Evolutionary conservation across 768 basidiomycete genomes (phyloP).

Genomic region (Calocera viscosa): DNA sequence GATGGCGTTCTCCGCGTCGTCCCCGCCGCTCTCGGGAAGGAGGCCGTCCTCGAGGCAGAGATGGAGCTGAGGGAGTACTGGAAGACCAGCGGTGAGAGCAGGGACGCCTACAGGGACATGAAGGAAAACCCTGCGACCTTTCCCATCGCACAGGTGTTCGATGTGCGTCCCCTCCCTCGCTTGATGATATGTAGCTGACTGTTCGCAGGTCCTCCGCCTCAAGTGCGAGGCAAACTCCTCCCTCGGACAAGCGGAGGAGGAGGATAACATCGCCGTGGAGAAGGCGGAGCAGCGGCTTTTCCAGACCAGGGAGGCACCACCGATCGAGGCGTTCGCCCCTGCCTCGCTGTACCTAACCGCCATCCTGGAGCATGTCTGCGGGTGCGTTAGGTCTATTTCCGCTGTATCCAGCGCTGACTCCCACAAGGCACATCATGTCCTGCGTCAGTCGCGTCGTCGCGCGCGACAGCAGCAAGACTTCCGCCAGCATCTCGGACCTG

Average conservation of each 20-base stretch:
- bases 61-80: conserved; percentile 82
- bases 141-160: conserved; percentile 15
- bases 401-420: not conserved
- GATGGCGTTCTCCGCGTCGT: conserved; percentile 53
- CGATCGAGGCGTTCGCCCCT: conserved; percentile 51
- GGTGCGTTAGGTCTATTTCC: conserved; percentile 40
- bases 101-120: conserved; percentile 8
- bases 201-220: conserved; percentile 54
- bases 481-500: conserved; percentile 66
- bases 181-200: conserved; percentile 14
- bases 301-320: conserved; percentile 25
- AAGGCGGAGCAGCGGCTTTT: not conserved
- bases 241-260: conserved; percentile 68
- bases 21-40: conserved; percentile 75
- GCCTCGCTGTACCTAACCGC: conserved; percentile 85
- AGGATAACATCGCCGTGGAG: conserved; percentile 30
- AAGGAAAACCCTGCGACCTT: not conserved
- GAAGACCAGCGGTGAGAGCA: conserved; percentile 43
- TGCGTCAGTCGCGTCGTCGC: conserved; percentile 75
- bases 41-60: conserved; percentile 85
- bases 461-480: conserved; percentile 67
- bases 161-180: conserved; percentile 18
- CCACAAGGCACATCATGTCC: conserved; percentile 60
- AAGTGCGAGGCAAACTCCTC: conserved; percentile 86
- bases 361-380: conserved; percentile 85